Evolutionary conservation across 306 rosid genomes (phyloP), one percentile per base, ranked within the genome.

Genomic region (Prunus kanzakura): DNA sequence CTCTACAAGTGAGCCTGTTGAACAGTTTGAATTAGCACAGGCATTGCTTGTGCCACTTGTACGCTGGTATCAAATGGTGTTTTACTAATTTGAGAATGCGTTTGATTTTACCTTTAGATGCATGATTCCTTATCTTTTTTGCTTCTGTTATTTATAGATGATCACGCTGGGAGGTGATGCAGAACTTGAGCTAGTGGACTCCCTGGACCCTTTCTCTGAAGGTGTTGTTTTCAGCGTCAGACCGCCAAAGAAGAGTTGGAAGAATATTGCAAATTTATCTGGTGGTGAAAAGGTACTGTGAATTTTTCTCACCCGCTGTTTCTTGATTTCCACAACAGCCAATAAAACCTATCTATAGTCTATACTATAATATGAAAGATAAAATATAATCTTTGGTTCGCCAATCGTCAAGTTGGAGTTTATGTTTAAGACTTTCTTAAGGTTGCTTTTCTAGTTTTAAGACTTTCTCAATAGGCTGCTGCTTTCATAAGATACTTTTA

Each of bases 241-340:
- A 76, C 98, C 98, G 11, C 98, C 98, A 43, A 92, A 92, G 88
- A 95, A 92, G 89, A 95, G 98, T 82, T 95, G 98, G 98, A 95
- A 95, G 88, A 90, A 92, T 82, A 95, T 95, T 67, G 98, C 97
- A 14, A 95, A 95, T 77, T 88, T 95, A 87, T 95, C 98, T 8
- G 98, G 98, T 20, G 98, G 98, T 55, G 98, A 95, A 90, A 95
- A 95, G 98, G 97, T 95, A 68, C 55, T 62, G 16, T 43, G 10
- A 69, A 41, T 25, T 20, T 69, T 25, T 25, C 49, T 66, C 49
- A 23, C 74, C 18, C 8, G 7, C 45, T 46, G 22, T 68, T 72
- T 18, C 52, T 27, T 43, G 60, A 41, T 57, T 29, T 74, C 47
- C 62, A 38, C 57, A 67, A 73, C 62, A 55, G 45, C 11, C 69